Conservation (phyloP, 2,329 filamentous ascomycete species). For the Xylaria sp. region DNA sequence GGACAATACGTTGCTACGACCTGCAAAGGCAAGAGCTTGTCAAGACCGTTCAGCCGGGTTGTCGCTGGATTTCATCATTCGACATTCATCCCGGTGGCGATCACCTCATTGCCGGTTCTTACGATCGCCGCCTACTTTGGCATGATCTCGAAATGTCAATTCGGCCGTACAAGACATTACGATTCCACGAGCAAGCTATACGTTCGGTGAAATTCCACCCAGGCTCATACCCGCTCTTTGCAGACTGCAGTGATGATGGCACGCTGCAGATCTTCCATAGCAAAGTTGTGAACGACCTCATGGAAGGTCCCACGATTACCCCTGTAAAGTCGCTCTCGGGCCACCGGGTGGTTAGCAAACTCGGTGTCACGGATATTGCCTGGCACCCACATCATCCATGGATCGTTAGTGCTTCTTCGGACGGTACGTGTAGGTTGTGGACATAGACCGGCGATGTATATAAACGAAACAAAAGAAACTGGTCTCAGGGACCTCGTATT, state of each 20-base stretch:
- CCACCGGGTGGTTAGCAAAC: slow-evolving; percentile 83
- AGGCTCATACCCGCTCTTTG: slow-evolving; percentile 81
- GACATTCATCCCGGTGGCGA: slow-evolving; percentile 93
- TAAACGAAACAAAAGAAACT: slow-evolving; percentile 18
- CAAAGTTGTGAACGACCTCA: slow-evolving; percentile 91
- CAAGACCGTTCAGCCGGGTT: slow-evolving; percentile 92
- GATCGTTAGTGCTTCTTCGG: slow-evolving; percentile 92
- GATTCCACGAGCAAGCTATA: slow-evolving; percentile 94
- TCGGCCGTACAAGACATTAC: slow-evolving; percentile 93
- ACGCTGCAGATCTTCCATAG: slow-evolving; percentile 96
- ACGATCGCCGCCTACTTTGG: slow-evolving; percentile 94
- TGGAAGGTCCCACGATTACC: slow-evolving; percentile 97
- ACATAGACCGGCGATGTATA: slow-evolving; percentile 56
- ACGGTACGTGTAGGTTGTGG: slow-evolving; percentile 93
- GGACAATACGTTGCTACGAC: slow-evolving; percentile 93
- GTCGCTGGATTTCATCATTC: slow-evolving; percentile 91
- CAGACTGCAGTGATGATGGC: slow-evolving; percentile 94
- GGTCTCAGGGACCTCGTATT: neutral
- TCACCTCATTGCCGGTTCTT: slow-evolving; percentile 93
- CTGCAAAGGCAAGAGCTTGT: slow-evolving; percentile 89
- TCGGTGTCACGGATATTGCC: slow-evolving; percentile 92
- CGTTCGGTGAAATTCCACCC: slow-evolving; percentile 85
- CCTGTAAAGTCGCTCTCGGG: slow-evolving; percentile 93
- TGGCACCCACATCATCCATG: slow-evolving; percentile 97
- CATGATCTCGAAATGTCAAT: slow-evolving; percentile 93